Percentiles rank a stretch among this genome's conserved stretches.
Conservation (phyloP, 345 rosid species). For the Dipteronia dyeriana region DNA sequence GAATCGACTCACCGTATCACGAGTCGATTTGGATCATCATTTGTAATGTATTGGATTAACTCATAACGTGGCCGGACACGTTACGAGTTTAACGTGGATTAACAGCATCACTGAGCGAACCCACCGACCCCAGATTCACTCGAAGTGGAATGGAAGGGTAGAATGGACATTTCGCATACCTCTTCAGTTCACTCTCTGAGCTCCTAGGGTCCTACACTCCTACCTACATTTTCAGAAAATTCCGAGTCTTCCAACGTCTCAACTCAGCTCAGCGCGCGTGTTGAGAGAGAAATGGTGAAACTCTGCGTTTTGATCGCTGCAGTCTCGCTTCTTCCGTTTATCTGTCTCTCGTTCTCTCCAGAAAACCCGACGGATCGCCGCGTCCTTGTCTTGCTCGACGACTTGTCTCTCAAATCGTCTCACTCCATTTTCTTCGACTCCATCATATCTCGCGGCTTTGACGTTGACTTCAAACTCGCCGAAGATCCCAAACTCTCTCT, state of each 20-base stretch:
- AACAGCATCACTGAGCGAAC: background rate
- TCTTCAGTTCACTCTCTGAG: too few relatives aligned
- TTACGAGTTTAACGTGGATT: too few relatives aligned
- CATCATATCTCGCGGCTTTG: conserved; percentile 58
- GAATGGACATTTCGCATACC: background rate
- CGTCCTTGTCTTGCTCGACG: conserved; percentile 59
- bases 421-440: conserved; percentile 68
- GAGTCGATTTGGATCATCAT: too few relatives aligned
- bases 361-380: conserved; percentile 58
- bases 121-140: background rate
- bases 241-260: background rate
- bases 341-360: conserved; percentile 54
- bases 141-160: background rate
- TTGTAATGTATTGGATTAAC: too few relatives aligned
- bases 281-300: conserved; percentile 27
- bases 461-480: conserved; percentile 63
- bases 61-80: too few relatives aligned
- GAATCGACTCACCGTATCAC: too few relatives aligned
- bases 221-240: background rate
- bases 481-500: conserved; percentile 60
- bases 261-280: background rate
- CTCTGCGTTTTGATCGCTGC: conserved; percentile 27
- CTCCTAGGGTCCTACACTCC: too few relatives aligned
- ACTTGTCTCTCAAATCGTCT: conserved; percentile 58
- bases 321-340: conserved; percentile 38